Base-by-base conservation (phyloP, 2,329 filamentous ascomycete genomes). In the Trichoderma arundinaceum region DNA sequence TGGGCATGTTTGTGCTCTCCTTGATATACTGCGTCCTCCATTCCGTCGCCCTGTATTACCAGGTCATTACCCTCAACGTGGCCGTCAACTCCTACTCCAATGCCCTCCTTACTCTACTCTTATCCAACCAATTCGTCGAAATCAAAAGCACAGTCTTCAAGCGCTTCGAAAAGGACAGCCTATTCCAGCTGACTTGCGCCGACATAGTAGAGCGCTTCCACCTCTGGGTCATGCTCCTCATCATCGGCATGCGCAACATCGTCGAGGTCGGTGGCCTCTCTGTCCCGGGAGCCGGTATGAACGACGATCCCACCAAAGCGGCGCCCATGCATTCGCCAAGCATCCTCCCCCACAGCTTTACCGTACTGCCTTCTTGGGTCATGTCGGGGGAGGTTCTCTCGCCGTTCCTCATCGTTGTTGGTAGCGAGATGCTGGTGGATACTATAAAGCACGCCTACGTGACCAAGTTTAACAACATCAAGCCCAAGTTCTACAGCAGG, bases 61-160 rank as follows among this genome's bases (percentile, higher is more conserved):
- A 99, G 74, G 94, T 98, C 71, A 96, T 99, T 72, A 96, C 95
- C 0, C 85, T 99, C 62, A 99, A 99, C 69, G 96, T 99, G 3
- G 95, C 95, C 0, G 94, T 99, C 72, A 99, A 99, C 77, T 97
- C 94, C 0, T 99, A 99, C 77, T 97, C 94, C 0, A 99, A 99
- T 74, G 94, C 95, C 0, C 82, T 99, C 4, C 83, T 99, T 39
- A 97, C 95, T 0, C 85, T 99, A 0, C 83, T 99, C 1, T 87
- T 99, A 75, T 97, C 94, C 7, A 99, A 98, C 74, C 96, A 99
- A 74, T 99, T 99, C 73, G 95, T 99, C 49, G 95, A 99, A 79
- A 97, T 99, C 82, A 99, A 99, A 75, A 92, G 92, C 67, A 96
- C 94, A 0, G 96, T 99, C 0, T 99, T 99, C 83, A 98, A 99